Percentiles rank a stretch among this genome's conserved stretches.
Evolutionary conservation across 495 filamentous ascomycete species (phyloP).

Genomic region (Hypoxylon crocopeplum): DNA sequence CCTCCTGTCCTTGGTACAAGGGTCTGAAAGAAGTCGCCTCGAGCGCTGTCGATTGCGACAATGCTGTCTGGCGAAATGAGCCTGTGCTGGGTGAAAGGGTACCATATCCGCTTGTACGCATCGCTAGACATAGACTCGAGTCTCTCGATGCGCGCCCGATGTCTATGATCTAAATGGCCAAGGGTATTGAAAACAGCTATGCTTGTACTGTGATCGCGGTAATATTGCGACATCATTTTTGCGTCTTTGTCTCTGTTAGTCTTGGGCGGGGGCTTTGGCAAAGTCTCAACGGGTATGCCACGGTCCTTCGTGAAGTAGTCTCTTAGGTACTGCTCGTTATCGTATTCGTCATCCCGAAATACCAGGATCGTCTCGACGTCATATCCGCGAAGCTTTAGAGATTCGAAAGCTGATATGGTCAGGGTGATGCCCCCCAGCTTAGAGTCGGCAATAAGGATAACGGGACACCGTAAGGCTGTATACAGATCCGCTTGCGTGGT

Average conservation of each 20-base stretch:
- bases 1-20: constrained; percentile 30
- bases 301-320: constrained; percentile 64
- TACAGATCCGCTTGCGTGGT: constrained; percentile 78
- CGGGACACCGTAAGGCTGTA: constrained; percentile 70
- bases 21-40: constrained; percentile 76
- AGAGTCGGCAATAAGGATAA: constrained; percentile 74
- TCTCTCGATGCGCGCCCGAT: constrained; percentile 57
- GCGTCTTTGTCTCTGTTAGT: constrained; percentile 47
- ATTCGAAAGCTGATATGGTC: constrained; percentile 78
- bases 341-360: constrained; percentile 66
- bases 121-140: constrained; percentile 64
- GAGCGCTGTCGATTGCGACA: constrained; percentile 74
- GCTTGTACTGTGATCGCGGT: constrained; percentile 52
- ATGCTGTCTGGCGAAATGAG: constrained; percentile 64
- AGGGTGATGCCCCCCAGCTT: constrained; percentile 76
- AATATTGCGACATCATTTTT: constrained; percentile 65
- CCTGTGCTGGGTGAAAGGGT: constrained; percentile 82
- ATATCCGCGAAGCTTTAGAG: constrained; percentile 73
- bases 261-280: constrained; percentile 60
- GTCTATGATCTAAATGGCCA: constrained; percentile 54
- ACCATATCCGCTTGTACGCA: constrained; percentile 72
- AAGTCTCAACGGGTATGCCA: constrained; percentile 59
- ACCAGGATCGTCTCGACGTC: constrained; percentile 70
- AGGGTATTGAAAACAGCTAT: constrained; percentile 43
- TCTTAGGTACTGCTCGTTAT: constrained; percentile 68